Conservation (phyloP, 495 filamentous ascomycete species). For the Aspergillus hancockii region DNA sequence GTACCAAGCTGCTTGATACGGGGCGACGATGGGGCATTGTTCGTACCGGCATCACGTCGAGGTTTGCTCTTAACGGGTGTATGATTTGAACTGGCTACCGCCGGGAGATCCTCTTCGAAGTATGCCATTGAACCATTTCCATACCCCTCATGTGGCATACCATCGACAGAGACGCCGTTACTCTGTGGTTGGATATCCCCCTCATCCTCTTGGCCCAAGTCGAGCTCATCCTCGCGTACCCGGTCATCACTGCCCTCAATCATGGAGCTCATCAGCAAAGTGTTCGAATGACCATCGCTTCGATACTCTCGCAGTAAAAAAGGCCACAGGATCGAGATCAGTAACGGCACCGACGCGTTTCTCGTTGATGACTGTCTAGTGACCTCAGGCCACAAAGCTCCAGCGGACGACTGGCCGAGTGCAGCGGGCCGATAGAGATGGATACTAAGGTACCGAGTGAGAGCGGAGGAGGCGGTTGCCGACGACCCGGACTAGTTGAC, state of each 20-base stretch:
- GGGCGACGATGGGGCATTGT: constrained; percentile 22
- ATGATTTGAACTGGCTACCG: constrained; percentile 28
- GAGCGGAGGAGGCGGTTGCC: not conserved
- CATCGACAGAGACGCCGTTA: constrained; percentile 27
- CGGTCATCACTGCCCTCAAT: constrained; percentile 48
- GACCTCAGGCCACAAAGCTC: constrained; percentile 4
- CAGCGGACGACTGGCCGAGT: constrained; percentile 3
- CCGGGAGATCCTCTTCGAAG: constrained; percentile 33
- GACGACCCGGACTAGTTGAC: not conserved
- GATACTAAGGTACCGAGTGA: not conserved
- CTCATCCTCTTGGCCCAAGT: constrained; percentile 41
- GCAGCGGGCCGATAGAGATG: not conserved
- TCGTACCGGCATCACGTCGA: constrained; percentile 11
- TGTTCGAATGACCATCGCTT: constrained; percentile 49
- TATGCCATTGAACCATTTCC: constrained; percentile 19
- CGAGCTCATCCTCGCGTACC: constrained; percentile 51
- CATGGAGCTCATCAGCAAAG: constrained; percentile 53
- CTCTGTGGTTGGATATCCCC: constrained; percentile 23
- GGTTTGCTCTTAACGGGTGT: constrained; percentile 9
- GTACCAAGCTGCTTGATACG: constrained; percentile 22
- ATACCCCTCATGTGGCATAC: constrained; percentile 9
- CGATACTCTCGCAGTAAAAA: constrained; percentile 9
- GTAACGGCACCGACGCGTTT: constrained; percentile 1
- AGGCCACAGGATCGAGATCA: not conserved
- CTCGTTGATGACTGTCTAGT: constrained; percentile 3